Evolutionary conservation across 345 rosid species (phyloP), one percentile per base, ranked within the genome.

Genomic region (Salix purpurea): DNA sequence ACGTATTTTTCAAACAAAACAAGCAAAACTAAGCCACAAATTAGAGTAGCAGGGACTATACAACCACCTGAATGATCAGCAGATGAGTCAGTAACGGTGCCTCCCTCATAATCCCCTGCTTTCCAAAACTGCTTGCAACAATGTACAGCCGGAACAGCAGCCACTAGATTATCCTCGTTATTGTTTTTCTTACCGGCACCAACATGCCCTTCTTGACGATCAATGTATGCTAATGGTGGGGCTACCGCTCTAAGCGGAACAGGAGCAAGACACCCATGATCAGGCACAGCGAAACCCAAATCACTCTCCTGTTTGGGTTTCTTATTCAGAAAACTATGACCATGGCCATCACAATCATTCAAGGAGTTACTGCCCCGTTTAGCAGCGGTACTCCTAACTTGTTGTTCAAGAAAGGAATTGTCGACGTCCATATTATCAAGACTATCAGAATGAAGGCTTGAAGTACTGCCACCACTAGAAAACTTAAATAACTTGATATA

Each of bases 51-150:
- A 46, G 15, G 52, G 52, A 13, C 5, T 42, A 42, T 42, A 42
- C 0, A 13, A 77, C 80, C 81, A 61, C 83, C 73, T 77, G 80
- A 71, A 74, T 74, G 67, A 44, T 74, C 56, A 64, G 16, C 52
- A 46, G 52, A 46, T 46, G 52, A 46, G 6, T 46, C 18, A 28
- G 61, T 36, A 34, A 46, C 78, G 40, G 48, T 77, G 56, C 40
- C 69, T 67, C 85, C 90, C 28, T 85, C 88, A 36, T 83, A 88
- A 32, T 89, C 90, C 32, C 89, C 90, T 1, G 90, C 91, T 82
- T 85, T 87, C 95, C 91, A 89, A 60, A 91, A 89, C 79, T 89
- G 93, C 75, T 84, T 86, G 58, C 86, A 77, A 7, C 79, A 19
- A 2, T 28, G 46, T 11, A 15, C 23, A 16, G 30, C 26, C 21